Evolutionary conservation across 2,329 filamentous ascomycete genomes (phyloP).

Genomic region (Colletotrichum karsti): DNA sequence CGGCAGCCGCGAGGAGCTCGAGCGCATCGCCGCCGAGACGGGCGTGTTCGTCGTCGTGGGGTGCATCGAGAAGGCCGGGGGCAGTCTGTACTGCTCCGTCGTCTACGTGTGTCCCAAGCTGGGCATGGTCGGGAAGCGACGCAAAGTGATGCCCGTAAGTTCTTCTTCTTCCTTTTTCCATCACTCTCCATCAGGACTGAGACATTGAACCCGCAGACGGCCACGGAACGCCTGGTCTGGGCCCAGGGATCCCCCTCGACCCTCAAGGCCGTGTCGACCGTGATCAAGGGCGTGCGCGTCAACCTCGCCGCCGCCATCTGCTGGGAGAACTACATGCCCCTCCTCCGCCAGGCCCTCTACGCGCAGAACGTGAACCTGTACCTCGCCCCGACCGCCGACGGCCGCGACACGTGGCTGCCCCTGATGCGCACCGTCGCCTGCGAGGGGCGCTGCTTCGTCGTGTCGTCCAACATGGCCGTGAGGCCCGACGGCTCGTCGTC

Average conservation of each 20-base stretch:
- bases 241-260: constrained; percentile 84
- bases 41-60: constrained; percentile 86
- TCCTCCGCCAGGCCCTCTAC: constrained; percentile 85
- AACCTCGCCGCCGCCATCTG: constrained; percentile 90
- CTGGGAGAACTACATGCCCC: constrained; percentile 97
- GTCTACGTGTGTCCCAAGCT: constrained; percentile 81
- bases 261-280: constrained; percentile 80
- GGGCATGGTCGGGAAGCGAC: constrained; percentile 82
- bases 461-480: constrained; percentile 87
- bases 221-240: constrained; percentile 85
- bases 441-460: constrained; percentile 86
- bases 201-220: constrained; percentile 61
- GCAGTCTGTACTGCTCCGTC: constrained; percentile 84
- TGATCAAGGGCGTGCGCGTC: constrained; percentile 80
- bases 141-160: constrained; percentile 89
- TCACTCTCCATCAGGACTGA: neutral
- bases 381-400: constrained; percentile 89
- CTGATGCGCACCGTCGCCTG: constrained; percentile 84
- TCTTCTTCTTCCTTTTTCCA: neutral
- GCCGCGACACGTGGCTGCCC: constrained; percentile 80
- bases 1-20: constrained; percentile 81
- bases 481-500: constrained; percentile 51
- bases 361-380: constrained; percentile 92
- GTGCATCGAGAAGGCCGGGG: constrained; percentile 80
- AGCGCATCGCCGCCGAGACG: constrained; percentile 77